These are phyloP conservation scores for Calophaca sinica DNA, from an alignment of 306 rosid species.

Conservation along the genomic window DNA sequence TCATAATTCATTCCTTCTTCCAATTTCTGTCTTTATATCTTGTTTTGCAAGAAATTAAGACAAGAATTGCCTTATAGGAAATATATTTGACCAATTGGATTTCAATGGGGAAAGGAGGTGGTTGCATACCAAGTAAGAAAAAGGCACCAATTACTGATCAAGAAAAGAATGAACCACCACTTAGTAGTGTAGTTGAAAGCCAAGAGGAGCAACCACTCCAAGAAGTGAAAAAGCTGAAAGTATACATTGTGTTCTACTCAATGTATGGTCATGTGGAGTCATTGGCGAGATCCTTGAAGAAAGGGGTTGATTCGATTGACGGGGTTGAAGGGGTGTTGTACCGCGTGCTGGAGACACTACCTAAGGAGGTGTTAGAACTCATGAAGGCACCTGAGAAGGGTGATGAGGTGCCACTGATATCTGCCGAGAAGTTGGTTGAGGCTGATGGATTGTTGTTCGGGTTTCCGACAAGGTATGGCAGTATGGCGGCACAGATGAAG, in stretches of 20 bases:
- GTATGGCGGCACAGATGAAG: conserved; percentile 85
- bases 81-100: conserved; percentile 23
- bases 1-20: conserved; percentile 16
- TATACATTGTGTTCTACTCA: conserved; percentile 76
- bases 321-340: conserved; percentile 79
- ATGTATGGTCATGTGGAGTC: conserved; percentile 81
- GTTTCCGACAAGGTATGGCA: conserved; percentile 79
- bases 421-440: conserved; percentile 65
- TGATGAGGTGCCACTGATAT: conserved; percentile 54
- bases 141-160: conserved; percentile 44
- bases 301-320: conserved; percentile 69
- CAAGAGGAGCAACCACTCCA: conserved; percentile 12
- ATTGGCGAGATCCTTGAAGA: conserved; percentile 67
- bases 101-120: conserved; percentile 79
- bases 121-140: conserved; percentile 78
- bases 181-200: conserved; percentile 39
- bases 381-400: conserved; percentile 73
- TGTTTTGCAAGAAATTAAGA: conserved; percentile 30
- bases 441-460: conserved; percentile 85
- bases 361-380: conserved; percentile 57
- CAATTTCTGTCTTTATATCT: neutral
- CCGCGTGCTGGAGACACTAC: conserved; percentile 70
- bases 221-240: conserved; percentile 50
- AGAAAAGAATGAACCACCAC: conserved; percentile 32
- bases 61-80: neutral